These are phyloP conservation scores for Aspergillus asperescens DNA, from an alignment of 495 filamentous ascomycete genomes.

Conservation along the genomic window DNA sequence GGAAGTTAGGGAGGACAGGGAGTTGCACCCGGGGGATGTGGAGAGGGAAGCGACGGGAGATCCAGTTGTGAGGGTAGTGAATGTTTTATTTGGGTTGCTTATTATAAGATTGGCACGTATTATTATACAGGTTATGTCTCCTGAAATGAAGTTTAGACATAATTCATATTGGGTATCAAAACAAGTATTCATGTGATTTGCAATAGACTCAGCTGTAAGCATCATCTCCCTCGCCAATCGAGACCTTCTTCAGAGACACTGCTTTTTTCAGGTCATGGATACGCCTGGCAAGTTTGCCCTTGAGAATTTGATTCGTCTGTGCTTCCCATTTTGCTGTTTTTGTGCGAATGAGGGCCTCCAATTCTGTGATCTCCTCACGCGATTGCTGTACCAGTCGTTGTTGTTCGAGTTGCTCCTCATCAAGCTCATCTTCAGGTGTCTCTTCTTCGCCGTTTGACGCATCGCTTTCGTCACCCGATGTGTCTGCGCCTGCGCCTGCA, in stretches of 20 bases:
- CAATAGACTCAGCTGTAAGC: constrained; percentile 23
- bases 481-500: constrained; percentile 23
- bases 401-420: constrained; percentile 48
- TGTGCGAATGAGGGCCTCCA: constrained; percentile 42
- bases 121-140: constrained; percentile 1
- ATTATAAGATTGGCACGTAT: neutral
- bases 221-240: constrained; percentile 40
- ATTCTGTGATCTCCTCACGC: constrained; percentile 45
- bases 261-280: constrained; percentile 46
- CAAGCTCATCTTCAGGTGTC: constrained; percentile 55
- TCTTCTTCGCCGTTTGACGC: constrained; percentile 58
- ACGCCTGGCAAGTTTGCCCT: constrained; percentile 44
- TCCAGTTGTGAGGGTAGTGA: constrained; percentile 23
- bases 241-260: constrained; percentile 45
- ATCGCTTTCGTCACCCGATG: constrained; percentile 45
- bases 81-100: neutral
- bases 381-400: constrained; percentile 46
- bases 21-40: constrained; percentile 27
- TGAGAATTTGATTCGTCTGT: constrained; percentile 43
- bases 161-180: constrained; percentile 17
- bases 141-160: neutral
- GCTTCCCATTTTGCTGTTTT: constrained; percentile 42
- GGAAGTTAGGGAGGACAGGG: constrained; percentile 28
- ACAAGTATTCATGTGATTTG: constrained; percentile 6
- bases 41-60: constrained; percentile 28